Evolutionary conservation across 805 yeast species (phyloP).

Genomic region (Hanseniaspora vineae): DNA sequence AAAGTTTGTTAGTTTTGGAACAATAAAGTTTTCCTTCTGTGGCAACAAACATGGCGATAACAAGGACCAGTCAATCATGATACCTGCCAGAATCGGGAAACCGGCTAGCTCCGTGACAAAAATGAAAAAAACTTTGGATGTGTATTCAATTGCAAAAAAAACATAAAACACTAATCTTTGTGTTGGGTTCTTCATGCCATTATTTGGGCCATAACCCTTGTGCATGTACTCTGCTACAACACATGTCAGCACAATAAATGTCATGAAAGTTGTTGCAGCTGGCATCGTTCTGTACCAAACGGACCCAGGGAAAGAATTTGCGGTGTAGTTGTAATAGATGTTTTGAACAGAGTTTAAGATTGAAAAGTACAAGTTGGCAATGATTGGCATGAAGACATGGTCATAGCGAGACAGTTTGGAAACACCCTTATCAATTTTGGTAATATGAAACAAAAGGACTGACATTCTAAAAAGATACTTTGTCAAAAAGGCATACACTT

Average conservation of each 20-base stretch:
- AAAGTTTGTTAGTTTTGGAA: constrained; percentile 12
- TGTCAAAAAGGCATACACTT: constrained; percentile 6
- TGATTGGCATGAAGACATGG: not conserved
- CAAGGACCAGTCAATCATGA: constrained; percentile 54
- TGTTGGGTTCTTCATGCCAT: constrained; percentile 20
- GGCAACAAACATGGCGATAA: constrained; percentile 17
- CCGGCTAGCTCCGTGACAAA: constrained; percentile 69
- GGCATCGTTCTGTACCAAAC: constrained; percentile 17
- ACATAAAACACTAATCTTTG: constrained; percentile 39
- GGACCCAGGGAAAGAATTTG: constrained; percentile 12
- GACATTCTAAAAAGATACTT: not conserved
- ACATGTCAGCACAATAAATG: constrained; percentile 14
- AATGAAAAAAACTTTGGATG: constrained; percentile 62
- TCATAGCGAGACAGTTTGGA: not conserved
- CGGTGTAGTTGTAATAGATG: constrained; percentile 6
- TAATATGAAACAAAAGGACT: not conserved
- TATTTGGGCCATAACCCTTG: constrained; percentile 16
- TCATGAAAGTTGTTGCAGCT: constrained; percentile 17
- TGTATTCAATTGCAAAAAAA: constrained; percentile 42
- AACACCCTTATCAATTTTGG: not conserved
- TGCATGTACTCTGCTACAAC: constrained; percentile 13
- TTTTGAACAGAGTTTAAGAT: not conserved
- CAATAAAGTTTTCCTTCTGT: constrained; percentile 10
- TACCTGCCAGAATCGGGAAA: constrained; percentile 82
- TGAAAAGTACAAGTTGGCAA: constrained; percentile 6